These are phyloP conservation scores for Aspergillus brunneoviolaceus DNA, from an alignment of 2,329 filamentous ascomycete species.

Conservation along the genomic window DNA sequence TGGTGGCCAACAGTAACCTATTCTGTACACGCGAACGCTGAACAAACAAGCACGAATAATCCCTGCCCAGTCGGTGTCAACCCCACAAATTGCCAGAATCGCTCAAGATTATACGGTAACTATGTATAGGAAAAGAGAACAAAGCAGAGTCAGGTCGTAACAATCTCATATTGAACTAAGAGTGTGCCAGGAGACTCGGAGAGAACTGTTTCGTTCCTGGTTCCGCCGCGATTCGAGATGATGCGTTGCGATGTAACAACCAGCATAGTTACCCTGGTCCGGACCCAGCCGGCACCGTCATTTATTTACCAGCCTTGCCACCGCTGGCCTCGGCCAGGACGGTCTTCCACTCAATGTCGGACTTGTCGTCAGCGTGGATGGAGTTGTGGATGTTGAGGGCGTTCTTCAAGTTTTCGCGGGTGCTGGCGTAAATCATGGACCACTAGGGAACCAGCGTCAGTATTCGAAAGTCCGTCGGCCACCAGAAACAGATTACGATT, in stretches of 20 bases:
- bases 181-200: conserved; percentile 31
- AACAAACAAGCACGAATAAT: conserved; percentile 19
- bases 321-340: conserved; percentile 42
- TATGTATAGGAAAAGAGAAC: conserved; percentile 14
- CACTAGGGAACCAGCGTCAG: conserved; percentile 32
- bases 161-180: conserved; percentile 41
- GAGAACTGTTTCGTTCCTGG: conserved; percentile 28
- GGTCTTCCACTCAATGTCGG: conserved; percentile 45
- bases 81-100: conserved; percentile 20
- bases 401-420: conserved; percentile 50
- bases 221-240: conserved; percentile 19
- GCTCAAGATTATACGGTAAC: conserved; percentile 21
- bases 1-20: conserved; percentile 21
- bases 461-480: background rate
- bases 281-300: conserved; percentile 36
- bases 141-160: conserved; percentile 31
- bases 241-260: conserved; percentile 22
- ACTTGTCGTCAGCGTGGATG: conserved; percentile 44
- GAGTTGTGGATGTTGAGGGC: conserved; percentile 45
- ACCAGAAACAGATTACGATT: background rate
- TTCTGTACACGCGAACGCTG: conserved; percentile 30
- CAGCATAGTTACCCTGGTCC: conserved; percentile 28
- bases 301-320: conserved; percentile 42
- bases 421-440: conserved; percentile 54
- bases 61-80: conserved; percentile 19